Percentiles rank a stretch among this genome's conserved stretches.
phyloP scores from a whole-genome alignment of 805 yeast species.

The Barnettozyma vustinii region DNA sequence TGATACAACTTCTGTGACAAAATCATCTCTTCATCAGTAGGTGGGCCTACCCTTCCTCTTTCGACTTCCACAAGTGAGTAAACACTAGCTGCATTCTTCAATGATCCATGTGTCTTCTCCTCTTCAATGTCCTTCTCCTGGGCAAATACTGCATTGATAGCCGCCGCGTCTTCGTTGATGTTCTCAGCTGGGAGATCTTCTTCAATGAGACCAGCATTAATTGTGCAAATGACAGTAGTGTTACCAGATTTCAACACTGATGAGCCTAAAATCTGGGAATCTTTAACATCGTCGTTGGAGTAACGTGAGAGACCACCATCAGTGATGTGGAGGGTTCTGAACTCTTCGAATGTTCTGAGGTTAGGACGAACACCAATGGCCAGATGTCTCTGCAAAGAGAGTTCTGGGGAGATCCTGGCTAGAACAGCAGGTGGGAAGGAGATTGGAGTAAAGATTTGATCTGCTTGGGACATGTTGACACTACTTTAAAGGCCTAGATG shows the following conservation, averaged over 20 bases:
- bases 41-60: slow-evolving; percentile 73
- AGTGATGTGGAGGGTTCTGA: slow-evolving; percentile 48
- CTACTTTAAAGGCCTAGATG: neutral
- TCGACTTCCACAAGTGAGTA: slow-evolving; percentile 75
- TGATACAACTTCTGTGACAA: slow-evolving; percentile 63
- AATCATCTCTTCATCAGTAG: slow-evolving; percentile 81
- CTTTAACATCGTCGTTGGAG: slow-evolving; percentile 28
- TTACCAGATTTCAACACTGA: slow-evolving; percentile 64
- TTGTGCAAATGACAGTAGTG: slow-evolving; percentile 67
- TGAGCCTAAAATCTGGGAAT: slow-evolving; percentile 51
- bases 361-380: slow-evolving; percentile 74
- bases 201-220: slow-evolving; percentile 64
- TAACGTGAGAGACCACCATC: slow-evolving; percentile 35
- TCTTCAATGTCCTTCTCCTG: slow-evolving; percentile 30
- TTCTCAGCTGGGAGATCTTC: slow-evolving; percentile 39
- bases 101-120: slow-evolving; percentile 20
- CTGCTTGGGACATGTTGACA: slow-evolving; percentile 7
- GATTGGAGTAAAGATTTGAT: slow-evolving; percentile 31
- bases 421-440: slow-evolving; percentile 77
- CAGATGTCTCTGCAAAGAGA: slow-evolving; percentile 74
- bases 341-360: slow-evolving; percentile 65
- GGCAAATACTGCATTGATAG: slow-evolving; percentile 26
- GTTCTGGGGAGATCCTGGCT: slow-evolving; percentile 80
- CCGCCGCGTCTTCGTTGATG: slow-evolving; percentile 35
- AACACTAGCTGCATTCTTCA: slow-evolving; percentile 36